Conservation (phyloP, 192 early-diverging fungal genomes). For the Neocallimastix lanati region DNA sequence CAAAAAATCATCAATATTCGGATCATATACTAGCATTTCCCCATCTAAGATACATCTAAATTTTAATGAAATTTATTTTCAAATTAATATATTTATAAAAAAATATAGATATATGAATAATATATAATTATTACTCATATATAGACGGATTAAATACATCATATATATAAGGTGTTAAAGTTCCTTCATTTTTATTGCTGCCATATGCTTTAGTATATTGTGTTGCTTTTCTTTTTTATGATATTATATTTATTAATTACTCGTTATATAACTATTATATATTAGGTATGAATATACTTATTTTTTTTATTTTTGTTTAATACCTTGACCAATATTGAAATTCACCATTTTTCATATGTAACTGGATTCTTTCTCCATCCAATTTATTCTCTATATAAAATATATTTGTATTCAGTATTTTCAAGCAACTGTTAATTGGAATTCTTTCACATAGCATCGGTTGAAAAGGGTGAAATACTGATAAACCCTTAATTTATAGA, state of each 20-base stretch:
- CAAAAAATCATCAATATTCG: slow-evolving; percentile 31
- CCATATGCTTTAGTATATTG: slow-evolving; percentile 59
- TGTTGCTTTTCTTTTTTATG: slow-evolving; percentile 39
- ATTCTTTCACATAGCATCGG: slow-evolving; percentile 46
- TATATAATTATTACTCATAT: slow-evolving; percentile 12
- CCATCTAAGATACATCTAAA: slow-evolving; percentile 64
- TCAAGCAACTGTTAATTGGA: not conserved
- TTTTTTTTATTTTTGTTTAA: too few species aligned
- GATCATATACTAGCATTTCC: slow-evolving; percentile 58
- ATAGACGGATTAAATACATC: slow-evolving; percentile 22
- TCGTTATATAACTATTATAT: too few species aligned
- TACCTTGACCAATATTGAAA: slow-evolving; percentile 29
- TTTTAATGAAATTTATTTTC: too few species aligned
- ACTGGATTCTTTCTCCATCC: slow-evolving; percentile 58
- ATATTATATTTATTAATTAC: too few species aligned
- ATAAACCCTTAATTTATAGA: slow-evolving; percentile 17
- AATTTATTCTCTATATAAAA: slow-evolving; percentile 74
- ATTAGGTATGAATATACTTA: too few species aligned
- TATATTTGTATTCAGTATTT: slow-evolving; percentile 15
- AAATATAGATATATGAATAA: too few species aligned
- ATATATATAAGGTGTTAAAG: slow-evolving; percentile 33
- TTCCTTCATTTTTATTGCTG: slow-evolving; percentile 21
- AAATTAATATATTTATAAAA: too few species aligned
- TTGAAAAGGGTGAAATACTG: slow-evolving; percentile 38
- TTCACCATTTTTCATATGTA: slow-evolving; percentile 34